A percentile compares a stretch with the other conserved stretches of the same genome.
Conservation (phyloP, 73 alveolate species). For the Diophrys sp. region DNA sequence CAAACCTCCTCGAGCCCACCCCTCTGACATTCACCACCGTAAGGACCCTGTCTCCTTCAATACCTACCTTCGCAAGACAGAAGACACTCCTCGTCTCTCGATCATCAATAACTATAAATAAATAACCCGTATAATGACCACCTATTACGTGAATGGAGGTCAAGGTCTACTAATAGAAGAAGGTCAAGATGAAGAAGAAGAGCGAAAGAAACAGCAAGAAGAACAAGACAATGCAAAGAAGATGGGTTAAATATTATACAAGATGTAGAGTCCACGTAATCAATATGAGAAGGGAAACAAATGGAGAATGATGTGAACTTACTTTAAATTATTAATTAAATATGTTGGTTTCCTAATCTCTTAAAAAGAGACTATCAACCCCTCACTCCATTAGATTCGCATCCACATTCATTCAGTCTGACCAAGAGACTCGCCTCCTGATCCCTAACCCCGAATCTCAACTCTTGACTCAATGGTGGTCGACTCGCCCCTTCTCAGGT, state of each 20-base stretch:
- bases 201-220: neutral
- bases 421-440: neutral
- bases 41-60: neutral
- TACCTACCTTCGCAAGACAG: neutral
- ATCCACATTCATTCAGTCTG: conserved; percentile 4
- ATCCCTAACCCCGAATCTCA: neutral
- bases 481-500: conserved; percentile 41
- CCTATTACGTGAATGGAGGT: neutral
- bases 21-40: neutral
- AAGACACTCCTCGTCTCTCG: neutral
- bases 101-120: too few species aligned
- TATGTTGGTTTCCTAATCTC: neutral
- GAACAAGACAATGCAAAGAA: neutral
- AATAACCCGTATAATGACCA: neutral
- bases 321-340: neutral
- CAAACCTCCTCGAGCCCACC: neutral
- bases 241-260: neutral
- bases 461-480: conserved; percentile 27
- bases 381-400: neutral
- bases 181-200: neutral
- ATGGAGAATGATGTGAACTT: neutral
- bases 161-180: neutral
- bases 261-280: neutral
- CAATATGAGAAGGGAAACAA: neutral
- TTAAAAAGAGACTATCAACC: neutral